Evolutionary conservation across 2,329 filamentous ascomycete species (phyloP).

Genomic region (Pseudogymnoascus sp.): DNA sequence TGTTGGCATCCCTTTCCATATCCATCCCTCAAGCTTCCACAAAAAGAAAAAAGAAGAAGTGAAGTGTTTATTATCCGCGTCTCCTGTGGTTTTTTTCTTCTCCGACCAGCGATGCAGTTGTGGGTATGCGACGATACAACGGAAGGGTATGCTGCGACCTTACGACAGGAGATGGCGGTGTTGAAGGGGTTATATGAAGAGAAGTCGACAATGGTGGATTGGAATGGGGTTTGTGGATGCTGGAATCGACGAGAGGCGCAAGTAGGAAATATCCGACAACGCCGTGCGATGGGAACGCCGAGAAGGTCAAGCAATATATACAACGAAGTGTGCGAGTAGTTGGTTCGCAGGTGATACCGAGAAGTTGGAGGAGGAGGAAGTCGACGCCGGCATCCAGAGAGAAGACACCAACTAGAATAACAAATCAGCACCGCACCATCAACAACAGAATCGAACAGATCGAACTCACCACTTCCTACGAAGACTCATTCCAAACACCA

Average conservation of each 20-base stretch:
- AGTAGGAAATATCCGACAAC: neutral
- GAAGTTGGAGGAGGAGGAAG: neutral
- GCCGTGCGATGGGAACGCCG: neutral
- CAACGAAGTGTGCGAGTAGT: neutral
- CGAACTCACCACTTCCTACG: neutral
- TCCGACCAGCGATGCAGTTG: neutral
- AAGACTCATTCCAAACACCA: constrained; percentile 41
- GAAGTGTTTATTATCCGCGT: neutral
- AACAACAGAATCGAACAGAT: neutral
- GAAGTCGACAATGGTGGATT: neutral
- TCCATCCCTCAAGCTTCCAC: neutral
- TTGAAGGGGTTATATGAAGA: neutral
- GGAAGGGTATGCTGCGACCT: neutral
- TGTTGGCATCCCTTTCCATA: neutral
- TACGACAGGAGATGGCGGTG: neutral
- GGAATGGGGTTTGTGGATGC: neutral
- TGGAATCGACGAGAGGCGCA: neutral
- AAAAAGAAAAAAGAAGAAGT: neutral
- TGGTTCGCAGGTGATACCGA: neutral
- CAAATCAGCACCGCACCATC: neutral
- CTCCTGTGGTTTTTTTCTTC: neutral
- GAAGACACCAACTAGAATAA: neutral
- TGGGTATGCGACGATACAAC: neutral
- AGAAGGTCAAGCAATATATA: neutral
- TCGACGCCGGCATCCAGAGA: too few species aligned